Percentiles rank a stretch among this genome's conserved stretches.
phyloP scores from a whole-genome alignment of 306 rosid genomes.

The Cotoneaster glaucophyllus region DNA sequence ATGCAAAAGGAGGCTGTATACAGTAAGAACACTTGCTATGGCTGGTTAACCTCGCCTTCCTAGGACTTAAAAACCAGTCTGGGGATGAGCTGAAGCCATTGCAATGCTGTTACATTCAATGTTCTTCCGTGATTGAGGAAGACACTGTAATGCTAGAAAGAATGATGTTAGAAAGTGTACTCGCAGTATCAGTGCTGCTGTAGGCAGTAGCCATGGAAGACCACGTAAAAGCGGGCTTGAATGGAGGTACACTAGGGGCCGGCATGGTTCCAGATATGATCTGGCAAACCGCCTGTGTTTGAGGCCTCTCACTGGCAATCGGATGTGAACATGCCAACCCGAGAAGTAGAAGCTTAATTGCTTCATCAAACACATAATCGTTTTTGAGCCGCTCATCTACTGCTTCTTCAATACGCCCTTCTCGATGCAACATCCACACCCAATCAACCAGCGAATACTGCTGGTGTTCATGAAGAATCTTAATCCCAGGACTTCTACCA shows the following conservation, averaged over 20 bases:
- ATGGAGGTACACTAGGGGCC: constrained; percentile 32
- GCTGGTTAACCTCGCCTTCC: not conserved
- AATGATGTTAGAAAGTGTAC: constrained; percentile 7
- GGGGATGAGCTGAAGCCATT: not conserved
- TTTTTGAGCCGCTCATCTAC: constrained; percentile 22
- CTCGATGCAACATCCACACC: constrained; percentile 49
- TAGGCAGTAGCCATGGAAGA: constrained; percentile 17
- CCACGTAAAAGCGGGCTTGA: constrained; percentile 46
- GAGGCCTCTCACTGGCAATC: constrained; percentile 33
- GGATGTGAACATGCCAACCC: constrained; percentile 53
- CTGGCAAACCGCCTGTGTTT: constrained; percentile 35
- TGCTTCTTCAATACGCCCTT: constrained; percentile 30
- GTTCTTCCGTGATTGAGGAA: not conserved
- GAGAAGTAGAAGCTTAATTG: constrained; percentile 33
- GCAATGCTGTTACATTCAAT: not conserved
- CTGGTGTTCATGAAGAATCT: constrained; percentile 8
- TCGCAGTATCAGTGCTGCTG: constrained; percentile 12
- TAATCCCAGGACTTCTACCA: constrained; percentile 26
- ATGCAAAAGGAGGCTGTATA: not conserved
- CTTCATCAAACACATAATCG: constrained; percentile 29
- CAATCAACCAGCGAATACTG: constrained; percentile 35
- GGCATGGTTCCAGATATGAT: constrained; percentile 32
- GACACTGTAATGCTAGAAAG: constrained; percentile 9
- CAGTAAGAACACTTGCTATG: not conserved
- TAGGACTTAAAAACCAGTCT: not conserved